Evolutionary conservation across 768 basidiomycete species (phyloP), one percentile per base, ranked within the genome.

Genomic region (Tylopilus sp.): DNA sequence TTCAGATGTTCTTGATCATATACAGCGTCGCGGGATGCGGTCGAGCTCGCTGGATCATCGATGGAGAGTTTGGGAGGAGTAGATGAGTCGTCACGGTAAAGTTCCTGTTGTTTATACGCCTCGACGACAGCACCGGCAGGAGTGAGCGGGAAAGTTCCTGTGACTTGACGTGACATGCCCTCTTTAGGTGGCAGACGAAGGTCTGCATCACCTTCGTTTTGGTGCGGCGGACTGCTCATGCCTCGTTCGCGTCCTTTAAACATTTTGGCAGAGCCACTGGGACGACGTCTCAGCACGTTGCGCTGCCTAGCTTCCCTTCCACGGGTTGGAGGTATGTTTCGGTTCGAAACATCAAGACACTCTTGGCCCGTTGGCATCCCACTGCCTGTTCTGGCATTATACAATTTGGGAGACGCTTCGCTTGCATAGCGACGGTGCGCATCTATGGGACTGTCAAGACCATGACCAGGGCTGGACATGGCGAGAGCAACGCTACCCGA

Each of bases 71-170:
- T 60, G 47, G 52, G 23, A 33, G 35, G 48, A 44, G 44, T 52
- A 36, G 36, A 11, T 1, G 23, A 23, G 8, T 57, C 55, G 6
- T 60, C 50, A 43, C 56, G 39, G 52, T 43, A 52, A 18, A 68
- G 58, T 44, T 71, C 70, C 47, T 75, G 78, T 41, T 72, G 71
- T 60, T 76, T 78, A 60, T 80, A 80, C 10, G 77, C 76, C 31
- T 71, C 71, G 3, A 68, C 75, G 31, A 80, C 73, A 1, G 73
- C 73, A 1, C 72, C 69, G 0, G 78, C 76, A 2, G 79, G 77
- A 1, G 79, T 79, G 21, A 79, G 65, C 7, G 61, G 23, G 26
- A 50, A 47, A 48, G 52, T 13, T 4, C 23, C 1, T 6, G 25
- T 20, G 22, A 6, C 40, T 6, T 13, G 36, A 12, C 28, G 47